Conservation (phyloP, 306 rosid species). For the Vachellia pachyceras region DNA sequence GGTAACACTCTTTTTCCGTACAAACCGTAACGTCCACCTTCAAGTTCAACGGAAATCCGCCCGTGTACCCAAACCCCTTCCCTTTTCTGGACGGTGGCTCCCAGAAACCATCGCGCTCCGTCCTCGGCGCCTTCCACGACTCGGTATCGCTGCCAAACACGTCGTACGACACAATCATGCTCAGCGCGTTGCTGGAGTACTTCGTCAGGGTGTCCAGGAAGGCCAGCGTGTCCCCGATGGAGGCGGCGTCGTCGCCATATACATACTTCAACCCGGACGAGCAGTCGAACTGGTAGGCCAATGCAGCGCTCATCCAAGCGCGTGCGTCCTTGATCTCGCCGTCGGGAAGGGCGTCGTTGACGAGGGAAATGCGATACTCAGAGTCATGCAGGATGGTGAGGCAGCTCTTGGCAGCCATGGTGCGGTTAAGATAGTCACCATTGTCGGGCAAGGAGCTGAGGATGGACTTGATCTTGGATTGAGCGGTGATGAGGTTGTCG, state of each 20-base stretch:
- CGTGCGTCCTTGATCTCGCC: constrained; percentile 63
- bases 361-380: constrained; percentile 58
- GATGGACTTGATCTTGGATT: constrained; percentile 57
- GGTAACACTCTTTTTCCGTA: constrained; percentile 49
- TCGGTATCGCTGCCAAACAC: constrained; percentile 52
- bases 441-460: constrained; percentile 17
- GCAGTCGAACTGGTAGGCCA: constrained; percentile 80
- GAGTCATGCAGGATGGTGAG: constrained; percentile 53
- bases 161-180: constrained; percentile 66
- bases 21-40: constrained; percentile 67
- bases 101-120: constrained; percentile 89
- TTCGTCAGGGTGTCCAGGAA: constrained; percentile 47
- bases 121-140: constrained; percentile 62
- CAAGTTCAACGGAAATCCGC: constrained; percentile 53
- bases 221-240: constrained; percentile 66
- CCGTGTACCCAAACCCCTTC: constrained; percentile 10
- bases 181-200: constrained; percentile 75
- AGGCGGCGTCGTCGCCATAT: constrained; percentile 76
- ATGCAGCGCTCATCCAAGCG: constrained; percentile 76
- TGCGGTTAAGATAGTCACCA: constrained; percentile 49
- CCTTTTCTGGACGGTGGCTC: constrained; percentile 31
- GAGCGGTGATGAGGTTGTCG: constrained; percentile 57
- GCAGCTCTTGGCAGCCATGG: constrained; percentile 70
- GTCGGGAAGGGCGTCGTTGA: constrained; percentile 48
- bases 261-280: constrained; percentile 78